A percentile compares a stretch with the other conserved stretches of the same genome.
Conservation (phyloP, 2,329 filamentous ascomycete species). For the Proliferodiscus dingleyae region DNA sequence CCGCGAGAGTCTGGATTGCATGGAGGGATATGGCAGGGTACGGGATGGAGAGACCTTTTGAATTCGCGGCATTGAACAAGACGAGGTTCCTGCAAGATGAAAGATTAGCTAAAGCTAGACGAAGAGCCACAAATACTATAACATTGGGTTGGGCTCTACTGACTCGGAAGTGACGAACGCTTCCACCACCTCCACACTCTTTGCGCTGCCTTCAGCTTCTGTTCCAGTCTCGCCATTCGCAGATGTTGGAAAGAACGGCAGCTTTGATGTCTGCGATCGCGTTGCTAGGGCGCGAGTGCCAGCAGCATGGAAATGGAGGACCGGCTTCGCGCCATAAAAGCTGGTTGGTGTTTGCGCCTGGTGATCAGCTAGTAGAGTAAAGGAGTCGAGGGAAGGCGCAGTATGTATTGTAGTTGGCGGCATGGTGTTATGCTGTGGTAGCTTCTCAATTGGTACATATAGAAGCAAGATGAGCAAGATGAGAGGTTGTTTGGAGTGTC, state of each 20-base stretch:
- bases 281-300: slow-evolving; percentile 55
- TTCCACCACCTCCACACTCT: slow-evolving; percentile 38
- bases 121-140: not conserved
- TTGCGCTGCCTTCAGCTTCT: slow-evolving; percentile 13
- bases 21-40: slow-evolving; percentile 74
- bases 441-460: no score
- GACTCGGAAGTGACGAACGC: slow-evolving; percentile 57
- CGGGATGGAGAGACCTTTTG: slow-evolving; percentile 61
- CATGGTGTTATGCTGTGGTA: slow-evolving; percentile 24
- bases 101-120: slow-evolving; percentile 10
- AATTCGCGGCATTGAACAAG: slow-evolving; percentile 55
- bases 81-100: slow-evolving; percentile 47
- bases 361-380: slow-evolving; percentile 62
- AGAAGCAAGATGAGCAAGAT: not conserved
- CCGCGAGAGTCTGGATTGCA: slow-evolving; percentile 57
- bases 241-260: slow-evolving; percentile 47
- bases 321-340: slow-evolving; percentile 66
- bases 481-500: not conserved
- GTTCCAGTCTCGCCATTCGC: slow-evolving; percentile 35
- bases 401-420: slow-evolving; percentile 48
- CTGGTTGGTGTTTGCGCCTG: slow-evolving; percentile 66
- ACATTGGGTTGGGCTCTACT: slow-evolving; percentile 16
- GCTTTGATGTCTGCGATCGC: slow-evolving; percentile 46
- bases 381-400: slow-evolving; percentile 54
- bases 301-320: slow-evolving; percentile 60